Base-by-base conservation (phyloP, 768 basidiomycete species). In the Auricularia sp. region DNA sequence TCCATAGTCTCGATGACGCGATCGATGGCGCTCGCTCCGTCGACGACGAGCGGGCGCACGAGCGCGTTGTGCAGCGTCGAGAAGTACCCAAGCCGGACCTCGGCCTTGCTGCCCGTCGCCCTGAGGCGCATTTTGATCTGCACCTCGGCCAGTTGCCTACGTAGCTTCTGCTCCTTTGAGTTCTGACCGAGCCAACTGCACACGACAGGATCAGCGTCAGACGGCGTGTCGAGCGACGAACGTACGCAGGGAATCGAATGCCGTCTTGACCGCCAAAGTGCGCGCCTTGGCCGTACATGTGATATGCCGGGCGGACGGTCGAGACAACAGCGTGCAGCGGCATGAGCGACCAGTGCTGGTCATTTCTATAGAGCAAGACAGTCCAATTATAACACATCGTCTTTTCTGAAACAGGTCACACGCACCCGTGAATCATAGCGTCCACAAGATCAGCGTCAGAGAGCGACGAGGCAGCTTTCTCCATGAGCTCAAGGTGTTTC, bases 301-400 rank as follows among this genome's bases (percentile, higher is more conserved):
- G 84, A 7, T 85, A 93, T 3, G 97, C 90, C 2, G 97, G 97
- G 18, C 86, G 83, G 39, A 99, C 86, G 1, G 93, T 88, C 0
- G 96, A 98, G 65, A 87, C 85, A 4, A 98, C 84, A 0, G 93
- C 94, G 72, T 99, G 97, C 0, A 93, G 74, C 0, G 97, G 97
- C 85, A 99, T 91, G 64, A 99, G 76, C 11, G 87, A 80, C 97
- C 97, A 99, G 68, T 98, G 94, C 70, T 98, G 95, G 73, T 98
- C 91, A 0, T 90, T 83, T 14, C 94, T 95, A 67, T 3, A 65
- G 29, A 34, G n/a, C 14, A n/a, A 43, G 14, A 42, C 29, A 29
- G 29, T 29, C 29, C 29, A 29, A 29, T 29, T 0, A 2, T 3
- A 29, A 29, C 29, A 29, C 29, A 29, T 29, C 0, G 29, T 29